phyloP scores from a whole-genome alignment of 345 rosid species.

The Dipteronia dyeriana region DNA sequence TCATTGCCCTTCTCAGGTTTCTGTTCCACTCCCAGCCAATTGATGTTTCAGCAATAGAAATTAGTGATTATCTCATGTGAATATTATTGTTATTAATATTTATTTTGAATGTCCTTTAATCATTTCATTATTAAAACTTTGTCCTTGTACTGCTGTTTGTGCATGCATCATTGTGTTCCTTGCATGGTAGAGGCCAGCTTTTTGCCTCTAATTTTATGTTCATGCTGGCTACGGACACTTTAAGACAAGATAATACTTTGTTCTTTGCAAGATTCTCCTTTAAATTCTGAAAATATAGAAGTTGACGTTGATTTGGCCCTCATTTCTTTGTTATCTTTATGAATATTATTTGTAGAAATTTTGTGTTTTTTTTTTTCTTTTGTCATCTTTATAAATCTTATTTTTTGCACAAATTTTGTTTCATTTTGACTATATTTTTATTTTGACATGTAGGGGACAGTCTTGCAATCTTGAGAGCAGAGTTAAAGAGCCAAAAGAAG shows the following conservation, averaged over 20 bases:
- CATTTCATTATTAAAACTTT: background rate
- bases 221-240: background rate
- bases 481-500: slow-evolving; percentile 88
- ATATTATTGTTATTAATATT: background rate
- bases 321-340: background rate
- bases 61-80: background rate
- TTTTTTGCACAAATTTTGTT: background rate
- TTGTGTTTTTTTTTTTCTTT: background rate
- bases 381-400: background rate
- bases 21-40: background rate
- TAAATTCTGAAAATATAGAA: slow-evolving; percentile 6
- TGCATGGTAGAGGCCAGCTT: background rate
- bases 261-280: background rate
- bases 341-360: background rate
- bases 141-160: slow-evolving; percentile 10
- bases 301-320: background rate
- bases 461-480: slow-evolving; percentile 83
- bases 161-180: background rate
- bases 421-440: background rate
- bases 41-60: background rate
- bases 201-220: slow-evolving; percentile 13
- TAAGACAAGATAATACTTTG: background rate
- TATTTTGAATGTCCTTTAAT: background rate
- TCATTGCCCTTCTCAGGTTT: background rate
- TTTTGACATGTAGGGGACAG: slow-evolving; percentile 65